Percentiles rank a stretch among this genome's conserved stretches.
Evolutionary conservation across 2,329 filamentous ascomycete species (phyloP).

Genomic region (Paracoccidioides lutzii): DNA sequence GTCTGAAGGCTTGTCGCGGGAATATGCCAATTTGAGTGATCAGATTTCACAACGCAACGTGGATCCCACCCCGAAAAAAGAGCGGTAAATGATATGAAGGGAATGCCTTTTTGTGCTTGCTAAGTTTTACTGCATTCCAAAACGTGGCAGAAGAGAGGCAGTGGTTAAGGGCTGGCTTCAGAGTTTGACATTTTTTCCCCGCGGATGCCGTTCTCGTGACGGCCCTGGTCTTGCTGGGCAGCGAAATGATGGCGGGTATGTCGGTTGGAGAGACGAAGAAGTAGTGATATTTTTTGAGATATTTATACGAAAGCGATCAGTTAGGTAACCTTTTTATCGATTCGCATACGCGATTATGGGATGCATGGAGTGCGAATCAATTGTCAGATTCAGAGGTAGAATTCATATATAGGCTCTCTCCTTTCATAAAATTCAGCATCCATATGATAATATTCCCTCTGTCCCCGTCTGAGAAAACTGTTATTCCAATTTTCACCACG

Average conservation of each 20-base stretch:
- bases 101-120: neutral
- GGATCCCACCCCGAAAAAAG: conserved; percentile 42
- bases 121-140: neutral
- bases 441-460: neutral
- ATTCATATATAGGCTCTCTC: too few relatives aligned
- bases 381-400: neutral
- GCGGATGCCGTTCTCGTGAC: neutral
- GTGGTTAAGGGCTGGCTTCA: neutral
- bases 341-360: too few relatives aligned
- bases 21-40: conserved; percentile 78
- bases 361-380: neutral
- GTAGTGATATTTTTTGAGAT: neutral
- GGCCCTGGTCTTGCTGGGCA: too few relatives aligned
- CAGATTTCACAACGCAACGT: conserved; percentile 41
- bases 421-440: too few relatives aligned
- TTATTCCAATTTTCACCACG: neutral
- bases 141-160: neutral
- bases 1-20: conserved; percentile 64
- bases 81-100: conserved; percentile 30
- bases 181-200: neutral
- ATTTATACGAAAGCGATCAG: neutral
- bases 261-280: neutral
- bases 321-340: neutral
- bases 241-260: too few relatives aligned
- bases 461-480: neutral